Evolutionary conservation across 2,329 filamentous ascomycete species (phyloP), one percentile per base, ranked within the genome.

Genomic region (Incumbomyces delicatus): DNA sequence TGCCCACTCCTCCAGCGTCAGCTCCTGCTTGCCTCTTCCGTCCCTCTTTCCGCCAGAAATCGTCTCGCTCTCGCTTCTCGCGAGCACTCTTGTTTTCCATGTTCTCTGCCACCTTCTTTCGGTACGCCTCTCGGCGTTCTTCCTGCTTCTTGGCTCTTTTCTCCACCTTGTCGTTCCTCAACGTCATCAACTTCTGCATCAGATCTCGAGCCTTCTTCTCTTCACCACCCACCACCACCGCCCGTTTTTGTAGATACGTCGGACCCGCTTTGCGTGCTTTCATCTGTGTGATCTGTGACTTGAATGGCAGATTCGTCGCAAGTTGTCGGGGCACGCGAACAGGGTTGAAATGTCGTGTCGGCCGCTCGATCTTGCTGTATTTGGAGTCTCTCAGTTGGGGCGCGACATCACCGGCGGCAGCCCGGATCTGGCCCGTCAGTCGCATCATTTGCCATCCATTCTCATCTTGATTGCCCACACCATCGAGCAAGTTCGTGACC

Each of bases 181-280:
- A 72, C 13, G 89, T 90, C 61, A 86, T 84, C 44, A 98, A 77
- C 73, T 95, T 92, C 70, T 94, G 85, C 80, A 98, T 83, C 54
- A 98, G 72, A 57, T 88, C 81, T 29, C 92, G 75, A 3, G 88
- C 88, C 65, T 83, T 84, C 74, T 84, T 87, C 75, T 98, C 92
- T 65, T 96, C 90, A 20, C 82, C 82, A 11, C 83, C 75, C 13
- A 87, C 68, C 18, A 94, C 79, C n/a, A 96, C 87, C 12, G 90
- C 92, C 8, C 92, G 85, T 71, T 95, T 95, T 72, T 94, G 87
- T 74, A 94, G 75, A 65, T 98, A 98, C 17, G 89, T 95, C 61
- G 82, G 69, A 20, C 37, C 37, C 59, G 81, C 82, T 64, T 78
- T 81, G 70, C 89, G 87, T 50, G 84, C 80, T 67, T 83, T 84